Conservation (phyloP, 2,329 filamentous ascomycete species). For the Delphinella strobiligena region DNA sequence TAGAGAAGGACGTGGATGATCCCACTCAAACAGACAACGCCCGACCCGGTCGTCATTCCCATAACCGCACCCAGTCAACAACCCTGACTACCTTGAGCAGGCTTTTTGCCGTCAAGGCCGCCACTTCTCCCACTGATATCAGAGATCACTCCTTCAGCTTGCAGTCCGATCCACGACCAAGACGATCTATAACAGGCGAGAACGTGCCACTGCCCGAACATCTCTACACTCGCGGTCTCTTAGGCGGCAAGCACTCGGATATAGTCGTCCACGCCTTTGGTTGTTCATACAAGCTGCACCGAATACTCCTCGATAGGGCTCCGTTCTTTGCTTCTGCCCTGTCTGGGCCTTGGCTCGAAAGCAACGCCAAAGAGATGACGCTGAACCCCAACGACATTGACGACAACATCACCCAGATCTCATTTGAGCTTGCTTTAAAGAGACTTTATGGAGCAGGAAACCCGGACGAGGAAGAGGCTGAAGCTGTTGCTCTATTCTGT, state of each 20-base stretch:
- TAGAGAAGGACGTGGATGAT: conserved; percentile 38
- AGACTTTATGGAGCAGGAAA: conserved; percentile 41
- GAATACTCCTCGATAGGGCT: conserved; percentile 42
- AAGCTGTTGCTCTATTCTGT: conserved; percentile 43
- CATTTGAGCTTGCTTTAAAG: conserved; percentile 44
- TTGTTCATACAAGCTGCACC: conserved; percentile 40
- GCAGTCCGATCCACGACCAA: conserved; percentile 10
- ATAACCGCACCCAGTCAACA: conserved; percentile 21
- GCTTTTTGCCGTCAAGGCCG: conserved; percentile 30
- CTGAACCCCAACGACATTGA: conserved; percentile 44
- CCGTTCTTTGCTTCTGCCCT: conserved; percentile 44
- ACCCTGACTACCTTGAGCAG: conserved; percentile 32
- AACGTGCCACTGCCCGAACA: conserved; percentile 32
- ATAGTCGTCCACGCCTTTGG: conserved; percentile 43
- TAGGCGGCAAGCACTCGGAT: conserved; percentile 41
- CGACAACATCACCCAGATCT: conserved; percentile 37
- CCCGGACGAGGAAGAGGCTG: conserved; percentile 36
- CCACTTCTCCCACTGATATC: conserved; percentile 24
- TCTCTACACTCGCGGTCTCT: conserved; percentile 39
- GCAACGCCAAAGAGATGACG: conserved; percentile 38
- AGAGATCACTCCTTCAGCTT: conserved; percentile 30
- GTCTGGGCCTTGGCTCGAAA: conserved; percentile 45
- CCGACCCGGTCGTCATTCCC: conserved; percentile 3
- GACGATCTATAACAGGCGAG: not conserved
- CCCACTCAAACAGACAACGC: conserved; percentile 23